Evolutionary conservation across 768 basidiomycete genomes (phyloP), one percentile per base, ranked within the genome.

Genomic region (Pulveroboletus sp.): DNA sequence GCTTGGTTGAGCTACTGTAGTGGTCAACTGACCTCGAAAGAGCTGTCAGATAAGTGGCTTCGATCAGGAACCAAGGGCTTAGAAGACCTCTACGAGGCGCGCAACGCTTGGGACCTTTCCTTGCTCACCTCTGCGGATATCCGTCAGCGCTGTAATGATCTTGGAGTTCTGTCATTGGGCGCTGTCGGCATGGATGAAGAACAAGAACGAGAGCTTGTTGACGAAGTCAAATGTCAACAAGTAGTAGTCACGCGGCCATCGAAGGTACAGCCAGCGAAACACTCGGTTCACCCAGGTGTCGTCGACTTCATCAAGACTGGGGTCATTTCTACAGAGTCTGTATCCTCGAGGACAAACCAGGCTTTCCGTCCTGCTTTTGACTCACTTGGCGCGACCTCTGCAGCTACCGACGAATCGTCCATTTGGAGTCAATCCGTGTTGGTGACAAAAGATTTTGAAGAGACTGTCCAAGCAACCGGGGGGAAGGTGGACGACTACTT

Each of bases 31-130:
- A 32, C 49, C 1, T 19, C 43, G 4, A 11, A 40, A 2, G 8
- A 40, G 11, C 19, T 61, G 9, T 24, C 52, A 11, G 43, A 46
- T 12, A 34, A 45, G 11, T 76, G 75, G 76, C 56, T 72, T 14
- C 67, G 69, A 50, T 60, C 56, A 16, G 74, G 73, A 20, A 64
- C 65, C 6, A 64, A 64, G 38, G 59, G 61, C 5, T 50, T 77
- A 12, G 62, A 66, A 6, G 53, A 66, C 10, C 65, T 75, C 56
- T 73, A 70, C 23, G 19, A 25, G 14, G 45, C 47, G 9, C 24
- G 27, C 24, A 33, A 31, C 16, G 39, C 56, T 27, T 20, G 55
- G 4, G 46, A 57, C 21, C 42, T 56, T 7, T 33, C 46, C 5
- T 56, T 5, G 72, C 71, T 19, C 10, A 13, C 29, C 29, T 10